Evolutionary conservation across 148 eudicot species (phyloP).

Genomic region (Amaranthus palmeri): DNA sequence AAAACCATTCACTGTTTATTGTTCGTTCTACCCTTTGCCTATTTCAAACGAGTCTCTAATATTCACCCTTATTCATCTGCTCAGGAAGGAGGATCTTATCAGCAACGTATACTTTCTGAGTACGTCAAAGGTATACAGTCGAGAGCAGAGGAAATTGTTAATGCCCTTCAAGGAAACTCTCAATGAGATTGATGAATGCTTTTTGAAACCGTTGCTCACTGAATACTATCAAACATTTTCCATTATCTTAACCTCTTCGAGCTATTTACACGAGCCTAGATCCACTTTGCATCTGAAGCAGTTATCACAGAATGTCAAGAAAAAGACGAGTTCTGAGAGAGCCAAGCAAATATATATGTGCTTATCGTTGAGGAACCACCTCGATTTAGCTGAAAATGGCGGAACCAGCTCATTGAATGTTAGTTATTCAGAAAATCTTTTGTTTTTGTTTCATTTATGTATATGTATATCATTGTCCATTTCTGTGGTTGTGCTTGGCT

Average conservation of each 20-base stretch:
- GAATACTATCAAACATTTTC: no score
- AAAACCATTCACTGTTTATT: slow-evolving; percentile 8
- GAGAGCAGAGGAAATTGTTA: slow-evolving; percentile 67
- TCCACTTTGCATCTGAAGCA: neutral
- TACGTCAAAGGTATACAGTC: slow-evolving; percentile 82
- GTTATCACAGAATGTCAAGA: neutral
- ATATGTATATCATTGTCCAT: no score
- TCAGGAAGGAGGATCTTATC: slow-evolving; percentile 96
- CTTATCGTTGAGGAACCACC: neutral
- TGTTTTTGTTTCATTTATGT: no score
- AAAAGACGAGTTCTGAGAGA: slow-evolving; percentile 5
- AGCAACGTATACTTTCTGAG: slow-evolving; percentile 80
- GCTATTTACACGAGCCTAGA: neutral
- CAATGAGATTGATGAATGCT: slow-evolving; percentile 15
- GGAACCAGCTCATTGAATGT: neutral
- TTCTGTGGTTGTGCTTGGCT: no score
- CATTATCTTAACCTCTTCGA: neutral
- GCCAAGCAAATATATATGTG: neutral
- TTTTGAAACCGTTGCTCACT: neutral
- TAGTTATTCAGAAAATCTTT: no score
- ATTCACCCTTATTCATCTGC: neutral
- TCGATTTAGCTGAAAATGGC: neutral
- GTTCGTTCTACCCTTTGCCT: neutral
- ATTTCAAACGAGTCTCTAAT: neutral
- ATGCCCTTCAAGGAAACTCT: slow-evolving; percentile 53